Evolutionary conservation across 225 moss, liverwort and hornwort genomes (phyloP), one percentile per base, ranked within the genome.

Genomic region (Bryum argenteum): DNA sequence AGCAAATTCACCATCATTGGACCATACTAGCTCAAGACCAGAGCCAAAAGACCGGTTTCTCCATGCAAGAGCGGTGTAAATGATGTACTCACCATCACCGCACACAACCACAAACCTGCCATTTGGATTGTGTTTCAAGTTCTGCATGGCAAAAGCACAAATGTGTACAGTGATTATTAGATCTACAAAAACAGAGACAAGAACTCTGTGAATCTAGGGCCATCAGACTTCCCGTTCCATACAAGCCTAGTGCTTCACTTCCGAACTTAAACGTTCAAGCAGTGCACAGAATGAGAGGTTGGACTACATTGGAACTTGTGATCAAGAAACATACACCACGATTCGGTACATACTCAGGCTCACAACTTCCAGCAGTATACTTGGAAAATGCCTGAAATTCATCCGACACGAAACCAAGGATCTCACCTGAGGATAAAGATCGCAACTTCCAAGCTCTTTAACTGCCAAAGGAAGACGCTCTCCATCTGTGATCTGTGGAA

Each of bases 391-490:
- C 41, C 3, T 10, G 22, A 1, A 5, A 75, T 58, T 56, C 37
- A 68, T 52, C 41, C 11, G 58, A 13, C 26, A 53, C 6, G 22
- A 48, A 79, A 18, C 55, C 44, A 71, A 66, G 24, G 26, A 2
- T 41, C 45, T 82, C 72, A 93, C 93, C 89, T 93, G 93, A 42
- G 93, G 93, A 80, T 91, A 94, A 38, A 94, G 81, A 58, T 94
- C 93, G 71, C 93, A 94, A 65, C 93, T 91, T 58, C 93, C 91
- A 22, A 94, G 93, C 75, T 94, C 93, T 77, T 94, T 94, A 12
- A 94, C 93, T 60, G 75, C 93, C 64, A 94, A 80, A 26, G 91
- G 93, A 61, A 94, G 83, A 15, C 91, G 89, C 70, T 94, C 93
- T 72, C 93, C 93, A 83, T 94, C 91, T 40, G 89, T 88, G 41